A percentile compares a stretch with the other conserved stretches of the same genome.
Conservation (phyloP, 75 land plant genomes). For the Sequoia sempervirens region DNA sequence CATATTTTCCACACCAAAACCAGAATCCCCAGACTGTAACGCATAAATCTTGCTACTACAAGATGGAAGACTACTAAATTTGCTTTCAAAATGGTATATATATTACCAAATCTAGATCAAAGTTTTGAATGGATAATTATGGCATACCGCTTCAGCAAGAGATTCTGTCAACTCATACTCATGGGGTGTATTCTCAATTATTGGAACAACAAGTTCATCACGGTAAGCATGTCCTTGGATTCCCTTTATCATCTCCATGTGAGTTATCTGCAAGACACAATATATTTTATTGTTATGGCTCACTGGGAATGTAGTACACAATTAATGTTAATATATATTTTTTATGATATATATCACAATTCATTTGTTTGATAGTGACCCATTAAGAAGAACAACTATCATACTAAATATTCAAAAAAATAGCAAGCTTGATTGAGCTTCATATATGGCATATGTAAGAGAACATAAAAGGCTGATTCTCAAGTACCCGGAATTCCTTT, state of each 20-base stretch:
- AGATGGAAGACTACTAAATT: not conserved
- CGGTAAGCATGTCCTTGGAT: slow-evolving; percentile 96
- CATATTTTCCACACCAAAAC: not conserved
- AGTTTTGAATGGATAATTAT: not conserved
- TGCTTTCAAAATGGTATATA: not conserved
- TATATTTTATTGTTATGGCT: not conserved
- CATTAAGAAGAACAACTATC: not conserved
- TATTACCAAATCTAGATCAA: not conserved
- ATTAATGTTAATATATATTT: not conserved
- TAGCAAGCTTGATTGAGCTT: not conserved
- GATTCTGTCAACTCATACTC: slow-evolving; percentile 94
- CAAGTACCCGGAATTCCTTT: slow-evolving; percentile 83
- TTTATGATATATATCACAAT: not conserved
- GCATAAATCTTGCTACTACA: not conserved
- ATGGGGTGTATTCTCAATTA: slow-evolving; percentile 92
- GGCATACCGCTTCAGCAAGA: slow-evolving; percentile 81
- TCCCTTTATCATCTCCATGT: slow-evolving; percentile 99
- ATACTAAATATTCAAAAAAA: not conserved
- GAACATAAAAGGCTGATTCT: not conserved
- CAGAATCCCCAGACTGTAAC: not conserved
- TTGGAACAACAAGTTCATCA: slow-evolving; percentile 98
- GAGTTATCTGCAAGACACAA: slow-evolving; percentile 68
- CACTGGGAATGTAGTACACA: slow-evolving; percentile 2
- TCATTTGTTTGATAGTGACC: not conserved
- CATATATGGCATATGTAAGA: not conserved